Conservation (phyloP, 306 rosid genomes). For the Vicia faba region DNA sequence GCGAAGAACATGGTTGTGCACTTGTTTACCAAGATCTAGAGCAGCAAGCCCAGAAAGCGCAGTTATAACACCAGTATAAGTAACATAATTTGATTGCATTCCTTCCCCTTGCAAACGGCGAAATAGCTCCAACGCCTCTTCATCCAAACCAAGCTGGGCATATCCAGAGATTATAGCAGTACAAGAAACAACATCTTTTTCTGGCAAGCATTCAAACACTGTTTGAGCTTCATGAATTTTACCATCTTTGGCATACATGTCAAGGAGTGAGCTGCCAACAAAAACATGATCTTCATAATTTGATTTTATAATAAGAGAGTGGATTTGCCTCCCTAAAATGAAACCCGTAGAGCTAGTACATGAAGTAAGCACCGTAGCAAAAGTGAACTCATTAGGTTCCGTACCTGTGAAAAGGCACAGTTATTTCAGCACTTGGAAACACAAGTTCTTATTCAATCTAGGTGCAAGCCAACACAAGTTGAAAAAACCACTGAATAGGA, state of each 20-base stretch:
- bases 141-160: conserved; percentile 82
- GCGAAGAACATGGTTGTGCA: conserved; percentile 76
- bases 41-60: conserved; percentile 90
- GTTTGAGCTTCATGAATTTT: conserved; percentile 67
- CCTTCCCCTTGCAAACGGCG: conserved; percentile 71
- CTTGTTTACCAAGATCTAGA: conserved; percentile 83
- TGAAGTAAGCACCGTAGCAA: conserved; percentile 77
- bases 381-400: conserved; percentile 82
- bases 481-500: conserved; percentile 1
- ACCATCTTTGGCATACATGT: conserved; percentile 89
- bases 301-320: conserved; percentile 61
- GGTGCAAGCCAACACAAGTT: conserved; percentile 6
- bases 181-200: conserved; percentile 81
- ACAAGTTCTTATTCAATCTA: too few relatives aligned
- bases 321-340: conserved; percentile 72
- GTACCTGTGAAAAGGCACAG: conserved; percentile 55
- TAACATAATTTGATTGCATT: conserved; percentile 77
- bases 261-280: conserved; percentile 92
- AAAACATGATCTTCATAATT: conserved; percentile 61
- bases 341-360: conserved; percentile 60
- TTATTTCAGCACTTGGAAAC: conserved; percentile 18
- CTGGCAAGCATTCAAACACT: conserved; percentile 73
- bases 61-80: conserved; percentile 75
- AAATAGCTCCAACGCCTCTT: conserved; percentile 72
- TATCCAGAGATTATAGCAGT: conserved; percentile 88